Conservation (phyloP, 2,329 filamentous ascomycete species). For the Colletotrichum somersetense region DNA sequence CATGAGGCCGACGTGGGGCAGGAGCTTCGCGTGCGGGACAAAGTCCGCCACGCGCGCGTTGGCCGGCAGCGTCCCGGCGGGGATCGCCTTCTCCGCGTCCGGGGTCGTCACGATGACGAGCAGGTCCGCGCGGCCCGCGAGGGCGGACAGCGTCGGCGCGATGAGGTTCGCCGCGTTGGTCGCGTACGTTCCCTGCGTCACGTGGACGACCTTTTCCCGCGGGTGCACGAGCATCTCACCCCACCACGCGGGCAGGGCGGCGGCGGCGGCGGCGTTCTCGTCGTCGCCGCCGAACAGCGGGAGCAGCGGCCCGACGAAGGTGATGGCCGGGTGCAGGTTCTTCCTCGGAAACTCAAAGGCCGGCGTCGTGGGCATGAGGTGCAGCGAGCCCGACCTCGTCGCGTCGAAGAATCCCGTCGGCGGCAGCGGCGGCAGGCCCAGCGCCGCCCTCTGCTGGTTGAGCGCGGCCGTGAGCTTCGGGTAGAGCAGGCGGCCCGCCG, state of each 20-base stretch:
- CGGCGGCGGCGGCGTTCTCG: background rate
- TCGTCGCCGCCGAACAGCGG: background rate
- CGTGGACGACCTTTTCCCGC: constrained; percentile 41
- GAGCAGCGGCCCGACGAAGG: constrained; percentile 37
- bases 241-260: constrained; percentile 42
- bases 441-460: background rate
- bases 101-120: constrained; percentile 29
- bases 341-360: constrained; percentile 44
- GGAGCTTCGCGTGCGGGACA: constrained; percentile 41
- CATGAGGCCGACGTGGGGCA: constrained; percentile 48
- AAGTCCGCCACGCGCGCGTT: constrained; percentile 35
- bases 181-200: constrained; percentile 43
- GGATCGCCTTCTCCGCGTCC: background rate
- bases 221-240: constrained; percentile 43
- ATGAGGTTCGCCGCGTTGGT: constrained; percentile 37
- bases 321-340: constrained; percentile 33
- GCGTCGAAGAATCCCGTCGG: constrained; percentile 26
- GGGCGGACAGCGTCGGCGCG: constrained; percentile 39
- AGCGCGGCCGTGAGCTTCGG: constrained; percentile 20
- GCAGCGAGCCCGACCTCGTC: constrained; percentile 15
- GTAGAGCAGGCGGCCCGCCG: constrained; percentile 11
- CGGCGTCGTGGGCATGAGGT: constrained; percentile 33
- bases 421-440: constrained; percentile 10
- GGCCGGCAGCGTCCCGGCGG: background rate
- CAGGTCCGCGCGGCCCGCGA: constrained; percentile 13